phyloP scores from a whole-genome alignment of 164 flowering plant genomes.

The Chloranthus sessilifolius region DNA sequence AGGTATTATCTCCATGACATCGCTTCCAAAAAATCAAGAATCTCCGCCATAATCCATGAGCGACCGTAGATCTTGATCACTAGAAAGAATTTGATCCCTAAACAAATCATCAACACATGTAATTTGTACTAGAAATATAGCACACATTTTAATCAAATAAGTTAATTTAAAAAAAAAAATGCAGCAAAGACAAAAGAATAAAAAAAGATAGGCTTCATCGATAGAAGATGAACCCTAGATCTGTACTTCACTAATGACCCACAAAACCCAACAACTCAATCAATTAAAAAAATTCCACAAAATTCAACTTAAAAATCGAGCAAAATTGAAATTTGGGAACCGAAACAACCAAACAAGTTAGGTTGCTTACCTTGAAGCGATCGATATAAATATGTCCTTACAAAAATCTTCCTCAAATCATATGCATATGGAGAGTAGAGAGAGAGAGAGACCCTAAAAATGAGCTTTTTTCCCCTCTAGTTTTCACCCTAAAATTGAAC shows the following conservation, averaged over 20 bases:
- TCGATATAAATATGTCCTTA: too few relatives aligned
- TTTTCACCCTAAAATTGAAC: too few relatives aligned
- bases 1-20: slow-evolving; percentile 44
- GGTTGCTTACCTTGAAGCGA: too few relatives aligned
- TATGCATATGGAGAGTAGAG: too few relatives aligned
- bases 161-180: neutral
- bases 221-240: too few relatives aligned
- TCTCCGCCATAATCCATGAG: slow-evolving; percentile 54
- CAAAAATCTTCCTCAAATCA: neutral
- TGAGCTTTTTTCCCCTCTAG: too few relatives aligned
- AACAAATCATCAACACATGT: neutral
- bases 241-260: neutral
- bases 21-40: slow-evolving; percentile 33
- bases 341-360: neutral
- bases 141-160: neutral
- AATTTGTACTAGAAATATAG: neutral
- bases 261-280: neutral
- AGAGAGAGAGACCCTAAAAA: neutral
- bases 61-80: neutral
- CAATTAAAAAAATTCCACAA: slow-evolving; percentile 3
- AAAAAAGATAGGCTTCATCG: too few relatives aligned
- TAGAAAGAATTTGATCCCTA: too few relatives aligned
- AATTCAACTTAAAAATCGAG: neutral
- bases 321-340: neutral
- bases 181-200: neutral